phyloP scores from a whole-genome alignment of 1,284 basidiomycete species.

The Apiotrichum gamsii region DNA sequence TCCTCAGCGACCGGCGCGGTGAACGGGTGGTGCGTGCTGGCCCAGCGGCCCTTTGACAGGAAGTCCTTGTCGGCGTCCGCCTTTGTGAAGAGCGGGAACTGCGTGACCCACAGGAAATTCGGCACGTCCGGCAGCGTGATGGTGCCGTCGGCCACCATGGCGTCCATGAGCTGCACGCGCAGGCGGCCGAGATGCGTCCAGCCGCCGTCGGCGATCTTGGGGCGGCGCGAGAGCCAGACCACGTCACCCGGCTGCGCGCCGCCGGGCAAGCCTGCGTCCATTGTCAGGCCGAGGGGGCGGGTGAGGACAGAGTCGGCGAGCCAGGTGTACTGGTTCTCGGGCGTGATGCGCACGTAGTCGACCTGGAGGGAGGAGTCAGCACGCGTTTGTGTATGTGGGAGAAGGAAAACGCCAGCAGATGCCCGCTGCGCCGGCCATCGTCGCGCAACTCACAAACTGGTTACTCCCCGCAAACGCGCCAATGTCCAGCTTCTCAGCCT shows the following conservation, averaged over 20 bases:
- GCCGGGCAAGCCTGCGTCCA: conserved; percentile 32
- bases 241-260: conserved; percentile 49
- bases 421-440: too few species aligned
- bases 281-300: conserved; percentile 30
- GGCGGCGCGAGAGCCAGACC: conserved; percentile 53
- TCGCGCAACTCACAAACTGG: conserved; percentile 28
- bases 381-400: too few species aligned
- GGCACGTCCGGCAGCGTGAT: conserved; percentile 56
- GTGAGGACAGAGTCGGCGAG: conserved; percentile 36
- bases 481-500: conserved; percentile 32
- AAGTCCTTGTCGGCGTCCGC: conserved; percentile 82
- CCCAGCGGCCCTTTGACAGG: conserved; percentile 77
- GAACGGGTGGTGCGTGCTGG: conserved; percentile 89
- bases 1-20: conserved; percentile 92
- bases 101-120: conserved; percentile 91
- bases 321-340: conserved; percentile 39
- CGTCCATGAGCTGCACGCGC: conserved; percentile 59
- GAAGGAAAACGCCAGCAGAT: too few species aligned
- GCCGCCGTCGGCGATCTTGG: conserved; percentile 60
- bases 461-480: conserved; percentile 28
- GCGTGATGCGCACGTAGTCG: conserved; percentile 41
- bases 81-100: conserved; percentile 88
- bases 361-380: conserved; percentile 20
- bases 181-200: conserved; percentile 73
- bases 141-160: conserved; percentile 57